These are phyloP conservation scores for Aspergillus ellipticus DNA, from an alignment of 495 filamentous ascomycete genomes.

Conservation along the genomic window DNA sequence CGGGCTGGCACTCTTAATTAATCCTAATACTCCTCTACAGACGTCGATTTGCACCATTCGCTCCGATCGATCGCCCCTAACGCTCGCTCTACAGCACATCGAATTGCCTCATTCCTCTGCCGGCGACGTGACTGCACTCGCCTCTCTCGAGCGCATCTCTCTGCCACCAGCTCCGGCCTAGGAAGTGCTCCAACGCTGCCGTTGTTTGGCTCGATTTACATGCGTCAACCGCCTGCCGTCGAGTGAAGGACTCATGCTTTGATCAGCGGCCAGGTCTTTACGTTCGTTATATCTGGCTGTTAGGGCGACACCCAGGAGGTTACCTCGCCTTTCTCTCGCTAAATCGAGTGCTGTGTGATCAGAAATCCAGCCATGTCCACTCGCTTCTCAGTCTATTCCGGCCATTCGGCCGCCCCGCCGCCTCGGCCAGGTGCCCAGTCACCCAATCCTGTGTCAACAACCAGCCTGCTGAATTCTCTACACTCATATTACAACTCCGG, in stretches of 20 bases:
- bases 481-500: conserved; percentile 83
- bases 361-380: conserved; percentile 56
- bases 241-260: conserved; percentile 1
- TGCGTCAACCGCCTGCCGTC: background rate
- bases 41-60: conserved; percentile 9
- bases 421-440: conserved; percentile 60
- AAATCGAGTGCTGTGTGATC: background rate
- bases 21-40: conserved; percentile 10
- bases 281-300: background rate
- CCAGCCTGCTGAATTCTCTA: conserved; percentile 83
- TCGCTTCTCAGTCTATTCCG: conserved; percentile 86
- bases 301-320: background rate
- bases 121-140: background rate
- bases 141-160: background rate
- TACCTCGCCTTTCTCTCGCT: background rate
- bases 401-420: conserved; percentile 56
- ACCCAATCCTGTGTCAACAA: conserved; percentile 80
- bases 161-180: background rate
- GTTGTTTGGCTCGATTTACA: background rate
- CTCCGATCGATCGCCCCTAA: conserved; percentile 7
- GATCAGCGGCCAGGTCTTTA: background rate
- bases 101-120: background rate
- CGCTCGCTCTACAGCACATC: conserved; percentile 12
- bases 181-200: background rate
- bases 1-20: conserved; percentile 2